Conservation (phyloP, 495 filamentous ascomycete species). For the Penicillium antarcticum region DNA sequence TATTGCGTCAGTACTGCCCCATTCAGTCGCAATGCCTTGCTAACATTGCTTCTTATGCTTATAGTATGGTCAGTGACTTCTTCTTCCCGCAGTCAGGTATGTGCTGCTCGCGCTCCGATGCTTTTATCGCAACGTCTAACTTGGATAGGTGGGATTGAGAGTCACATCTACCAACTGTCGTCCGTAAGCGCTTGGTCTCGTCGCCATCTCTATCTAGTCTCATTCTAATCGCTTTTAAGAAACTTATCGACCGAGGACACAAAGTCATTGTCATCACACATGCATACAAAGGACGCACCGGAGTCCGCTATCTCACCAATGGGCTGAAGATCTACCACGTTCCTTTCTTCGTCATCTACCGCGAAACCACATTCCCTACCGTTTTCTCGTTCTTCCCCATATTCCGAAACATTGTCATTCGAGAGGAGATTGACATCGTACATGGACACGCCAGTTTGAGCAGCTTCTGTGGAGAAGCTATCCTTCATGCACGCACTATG, state of each 20-base stretch:
- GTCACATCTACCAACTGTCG: conserved; percentile 96
- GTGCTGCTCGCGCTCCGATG: not conserved
- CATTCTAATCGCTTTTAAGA: conserved; percentile 38
- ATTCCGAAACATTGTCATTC: conserved; percentile 90
- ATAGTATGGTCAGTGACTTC: conserved; percentile 95
- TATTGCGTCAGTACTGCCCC: conserved; percentile 57
- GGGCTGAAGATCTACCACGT: conserved; percentile 98
- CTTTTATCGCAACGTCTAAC: conserved; percentile 10
- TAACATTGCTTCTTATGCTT: not conserved
- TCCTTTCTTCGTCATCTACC: conserved; percentile 92
- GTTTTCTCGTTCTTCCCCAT: conserved; percentile 98
- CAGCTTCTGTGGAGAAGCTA: conserved; percentile 90
- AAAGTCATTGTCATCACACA: conserved; percentile 98
- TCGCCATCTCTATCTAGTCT: not conserved
- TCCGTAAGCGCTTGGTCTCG: conserved; percentile 40
- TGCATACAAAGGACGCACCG: conserved; percentile 86
- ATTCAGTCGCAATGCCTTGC: not conserved
- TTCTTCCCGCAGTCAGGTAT: conserved; percentile 93
- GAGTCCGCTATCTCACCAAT: conserved; percentile 96
- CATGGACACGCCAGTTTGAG: conserved; percentile 93
- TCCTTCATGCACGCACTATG: conserved; percentile 95
- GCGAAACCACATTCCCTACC: conserved; percentile 91
- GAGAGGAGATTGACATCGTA: conserved; percentile 93
- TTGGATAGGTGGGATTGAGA: conserved; percentile 78
- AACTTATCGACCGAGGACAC: conserved; percentile 94